Evolutionary conservation across 2,329 filamentous ascomycete genomes (phyloP), one percentile per base, ranked within the genome.

Genomic region (Zymoseptoria crescenta): DNA sequence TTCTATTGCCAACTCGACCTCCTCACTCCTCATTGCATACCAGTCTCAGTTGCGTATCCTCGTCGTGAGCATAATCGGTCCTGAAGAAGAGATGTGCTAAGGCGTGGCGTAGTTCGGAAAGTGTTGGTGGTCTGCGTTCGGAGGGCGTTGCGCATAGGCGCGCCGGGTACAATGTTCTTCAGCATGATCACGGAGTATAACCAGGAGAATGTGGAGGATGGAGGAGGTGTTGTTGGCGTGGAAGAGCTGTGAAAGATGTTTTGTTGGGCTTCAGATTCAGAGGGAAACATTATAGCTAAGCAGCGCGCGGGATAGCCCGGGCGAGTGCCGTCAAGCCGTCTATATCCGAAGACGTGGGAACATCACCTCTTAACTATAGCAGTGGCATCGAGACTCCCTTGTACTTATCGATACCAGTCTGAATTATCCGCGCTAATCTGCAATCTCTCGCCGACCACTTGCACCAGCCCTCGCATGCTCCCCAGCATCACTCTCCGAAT

Each of bases 1-100:
- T 41, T 3, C 41, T 16, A 59, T 48, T 41, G 5, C 13, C 49
- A 28, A 19, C 62, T 52, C 50, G 10, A n/a, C 55, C 27, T 10
- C 20, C 6, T 51, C 48, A 41, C 21, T 10, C 9, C 13, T 54
- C 57, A 62, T 55, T 57, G 20, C 66, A 61, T 68, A 80, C 77
- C 76, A 73, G 81, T 73, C 69, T 81, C 77, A 65, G 78, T 81
- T 54, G 82, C 82, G 71, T 80, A 82, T 63, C 77, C 78, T 75
- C 81, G 81, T 75, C 80, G 78, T 75, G 77, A 76, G 67, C 79
- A 78, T 76, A 78, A 76, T 66, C 76, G 74, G 64, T 76, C 74
- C 70, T 81, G 75, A 63, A 80, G 75, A 71, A 76, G 76, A 65
- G 81, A 72, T 68, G 71, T 73, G 65, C 68, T 69, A 59, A 71